Evolutionary conservation across 192 early-diverging fungal genomes (phyloP).

Genomic region (Backusella tarrabulga): DNA sequence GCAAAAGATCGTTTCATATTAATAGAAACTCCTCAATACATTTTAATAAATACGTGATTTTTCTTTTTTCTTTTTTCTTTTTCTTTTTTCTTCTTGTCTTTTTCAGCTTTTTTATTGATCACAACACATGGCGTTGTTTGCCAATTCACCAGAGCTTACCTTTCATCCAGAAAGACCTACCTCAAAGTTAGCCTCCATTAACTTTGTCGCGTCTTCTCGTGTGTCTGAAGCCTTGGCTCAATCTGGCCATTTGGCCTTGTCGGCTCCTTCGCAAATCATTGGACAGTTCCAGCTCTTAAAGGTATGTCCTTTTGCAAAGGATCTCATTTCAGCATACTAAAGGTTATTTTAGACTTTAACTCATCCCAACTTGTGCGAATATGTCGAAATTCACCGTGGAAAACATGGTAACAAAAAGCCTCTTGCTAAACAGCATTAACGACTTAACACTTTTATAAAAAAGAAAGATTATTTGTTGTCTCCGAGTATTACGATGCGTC

Average conservation of each 20-base stretch:
- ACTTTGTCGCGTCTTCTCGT: conserved; percentile 30
- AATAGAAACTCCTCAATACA: background rate
- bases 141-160: conserved; percentile 12
- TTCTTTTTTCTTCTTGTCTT: background rate
- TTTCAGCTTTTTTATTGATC: background rate
- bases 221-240: conserved; percentile 30
- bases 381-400: conserved; percentile 62
- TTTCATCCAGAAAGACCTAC: background rate
- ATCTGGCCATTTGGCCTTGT: conserved; percentile 33
- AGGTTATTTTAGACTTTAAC: conserved; percentile 40
- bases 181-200: conserved; percentile 14
- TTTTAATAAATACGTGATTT: background rate
- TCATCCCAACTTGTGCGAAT: conserved; percentile 62
- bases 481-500: conserved; percentile 47
- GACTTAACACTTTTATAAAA: background rate
- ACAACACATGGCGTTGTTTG: conserved; percentile 32
- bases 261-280: conserved; percentile 48
- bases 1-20: conserved; percentile 4
- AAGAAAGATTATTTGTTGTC: conserved; percentile 58
- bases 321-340: no score
- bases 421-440: background rate
- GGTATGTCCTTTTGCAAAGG: conserved; percentile 15
- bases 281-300: conserved; percentile 49
- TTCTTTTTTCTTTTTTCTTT: background rate
- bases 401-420: conserved; percentile 47